These are phyloP conservation scores for Rubroshorea leprosula DNA, from an alignment of 345 rosid species.

Conservation along the genomic window DNA sequence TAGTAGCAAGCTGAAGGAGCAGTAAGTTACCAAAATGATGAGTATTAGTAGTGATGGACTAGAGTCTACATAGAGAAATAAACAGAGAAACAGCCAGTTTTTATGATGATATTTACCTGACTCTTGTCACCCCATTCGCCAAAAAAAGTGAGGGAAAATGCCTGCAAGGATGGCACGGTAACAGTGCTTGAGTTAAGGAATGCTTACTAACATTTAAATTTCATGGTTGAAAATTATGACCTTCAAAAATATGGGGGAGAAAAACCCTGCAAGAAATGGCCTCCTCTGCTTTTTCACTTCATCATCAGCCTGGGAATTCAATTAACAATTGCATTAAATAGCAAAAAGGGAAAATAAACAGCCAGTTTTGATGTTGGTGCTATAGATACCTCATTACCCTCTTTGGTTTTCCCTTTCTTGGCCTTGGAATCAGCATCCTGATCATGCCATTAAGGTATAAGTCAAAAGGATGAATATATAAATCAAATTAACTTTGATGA, in stretches of 20 bases:
- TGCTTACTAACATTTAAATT: neutral
- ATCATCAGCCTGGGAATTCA: constrained; percentile 45
- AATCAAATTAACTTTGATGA: neutral
- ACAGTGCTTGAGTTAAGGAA: constrained; percentile 12
- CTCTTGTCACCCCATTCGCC: constrained; percentile 99
- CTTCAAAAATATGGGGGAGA: constrained; percentile 90
- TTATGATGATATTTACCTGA: constrained; percentile 45
- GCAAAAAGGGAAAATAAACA: neutral
- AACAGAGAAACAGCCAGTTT: constrained; percentile 6
- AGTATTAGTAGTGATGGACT: constrained; percentile 10
- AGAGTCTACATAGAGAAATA: neutral
- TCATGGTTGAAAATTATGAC: constrained; percentile 25
- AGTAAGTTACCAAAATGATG: constrained; percentile 10
- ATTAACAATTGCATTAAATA: neutral
- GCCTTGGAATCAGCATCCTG: constrained; percentile 75
- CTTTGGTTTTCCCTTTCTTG: constrained; percentile 38
- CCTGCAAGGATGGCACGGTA: constrained; percentile 40
- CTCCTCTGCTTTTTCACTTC: constrained; percentile 62
- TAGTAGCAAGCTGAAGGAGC: constrained; percentile 73
- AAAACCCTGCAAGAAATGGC: constrained; percentile 60
- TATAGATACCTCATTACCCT: constrained; percentile 51
- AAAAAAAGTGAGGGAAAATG: constrained; percentile 90
- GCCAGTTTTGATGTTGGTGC: neutral
- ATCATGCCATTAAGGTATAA: constrained; percentile 11
- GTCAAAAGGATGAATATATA: constrained; percentile 14